Evolutionary conservation across 108 stramenopile species (phyloP).

Genomic region (Skeletonema marinoi): DNA sequence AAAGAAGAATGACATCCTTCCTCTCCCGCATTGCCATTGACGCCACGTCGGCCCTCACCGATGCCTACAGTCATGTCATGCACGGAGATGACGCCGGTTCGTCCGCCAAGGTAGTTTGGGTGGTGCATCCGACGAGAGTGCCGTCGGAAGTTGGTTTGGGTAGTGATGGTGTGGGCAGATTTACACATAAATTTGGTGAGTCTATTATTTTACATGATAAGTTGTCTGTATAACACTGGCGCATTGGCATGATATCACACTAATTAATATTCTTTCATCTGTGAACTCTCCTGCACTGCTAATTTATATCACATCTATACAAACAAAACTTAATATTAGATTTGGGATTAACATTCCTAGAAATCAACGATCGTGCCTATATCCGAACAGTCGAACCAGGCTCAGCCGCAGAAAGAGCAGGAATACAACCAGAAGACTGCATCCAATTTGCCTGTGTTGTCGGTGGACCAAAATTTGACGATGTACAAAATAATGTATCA

Average conservation of each 20-base stretch:
- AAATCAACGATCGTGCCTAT: constrained; percentile 82
- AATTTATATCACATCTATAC: neutral
- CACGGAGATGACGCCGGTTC: constrained; percentile 84
- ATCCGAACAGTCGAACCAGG: constrained; percentile 62
- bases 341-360: constrained; percentile 75
- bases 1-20: constrained; percentile 39
- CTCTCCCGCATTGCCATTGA: constrained; percentile 48
- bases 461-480: constrained; percentile 41
- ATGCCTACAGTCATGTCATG: constrained; percentile 71
- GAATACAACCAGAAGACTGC: constrained; percentile 70
- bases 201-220: neutral
- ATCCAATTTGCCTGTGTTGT: constrained; percentile 81
- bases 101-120: constrained; percentile 64
- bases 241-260: neutral
- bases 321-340: constrained; percentile 12
- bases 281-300: neutral
- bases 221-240: neutral
- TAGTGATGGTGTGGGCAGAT: neutral
- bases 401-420: constrained; percentile 55
- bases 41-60: constrained; percentile 52
- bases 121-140: constrained; percentile 52
- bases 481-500: constrained; percentile 6
- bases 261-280: too few species aligned
- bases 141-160: constrained; percentile 13
- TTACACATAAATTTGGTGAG: constrained; percentile 50